Percentiles rank a stretch among this genome's conserved stretches.
Evolutionary conservation across 108 stramenopile species (phyloP).

Genomic region (Cyclostephanos invisitatus): DNA sequence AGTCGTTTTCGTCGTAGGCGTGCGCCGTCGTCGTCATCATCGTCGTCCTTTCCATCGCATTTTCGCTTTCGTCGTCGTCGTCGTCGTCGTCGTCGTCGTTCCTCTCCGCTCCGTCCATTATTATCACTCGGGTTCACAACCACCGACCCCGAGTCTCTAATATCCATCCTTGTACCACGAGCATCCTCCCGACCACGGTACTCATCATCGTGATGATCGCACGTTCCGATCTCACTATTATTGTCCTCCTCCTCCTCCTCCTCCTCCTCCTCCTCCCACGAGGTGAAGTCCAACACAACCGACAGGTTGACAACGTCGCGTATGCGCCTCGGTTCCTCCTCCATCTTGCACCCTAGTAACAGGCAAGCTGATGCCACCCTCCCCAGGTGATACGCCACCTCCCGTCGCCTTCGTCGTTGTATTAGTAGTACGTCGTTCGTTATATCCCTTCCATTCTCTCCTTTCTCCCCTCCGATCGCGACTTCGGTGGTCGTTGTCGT

Average conservation of each 20-base stretch:
- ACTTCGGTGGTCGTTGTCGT: neutral
- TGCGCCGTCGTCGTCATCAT: neutral
- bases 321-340: conserved; percentile 77
- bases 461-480: neutral
- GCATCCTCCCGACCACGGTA: no score
- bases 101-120: no score
- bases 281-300: conserved; percentile 49
- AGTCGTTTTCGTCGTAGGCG: neutral
- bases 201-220: neutral
- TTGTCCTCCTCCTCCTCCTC: neutral
- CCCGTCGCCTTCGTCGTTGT: conserved; percentile 25
- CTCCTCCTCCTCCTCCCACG: conserved; percentile 12
- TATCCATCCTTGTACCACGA: neutral
- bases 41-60: no score
- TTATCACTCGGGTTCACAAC: no score
- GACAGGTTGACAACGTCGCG: conserved; percentile 80
- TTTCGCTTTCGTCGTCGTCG: no score
- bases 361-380: conserved; percentile 66
- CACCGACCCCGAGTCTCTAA: conserved; percentile 3
- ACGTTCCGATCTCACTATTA: neutral
- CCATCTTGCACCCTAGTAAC: conserved; percentile 72
- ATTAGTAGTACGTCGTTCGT: conserved; percentile 15
- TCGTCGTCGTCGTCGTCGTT: neutral
- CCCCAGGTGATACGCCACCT: conserved; percentile 37
- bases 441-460: neutral